These are phyloP conservation scores for Diaporthe eres DNA, from an alignment of 2,329 filamentous ascomycete genomes.

Conservation along the genomic window DNA sequence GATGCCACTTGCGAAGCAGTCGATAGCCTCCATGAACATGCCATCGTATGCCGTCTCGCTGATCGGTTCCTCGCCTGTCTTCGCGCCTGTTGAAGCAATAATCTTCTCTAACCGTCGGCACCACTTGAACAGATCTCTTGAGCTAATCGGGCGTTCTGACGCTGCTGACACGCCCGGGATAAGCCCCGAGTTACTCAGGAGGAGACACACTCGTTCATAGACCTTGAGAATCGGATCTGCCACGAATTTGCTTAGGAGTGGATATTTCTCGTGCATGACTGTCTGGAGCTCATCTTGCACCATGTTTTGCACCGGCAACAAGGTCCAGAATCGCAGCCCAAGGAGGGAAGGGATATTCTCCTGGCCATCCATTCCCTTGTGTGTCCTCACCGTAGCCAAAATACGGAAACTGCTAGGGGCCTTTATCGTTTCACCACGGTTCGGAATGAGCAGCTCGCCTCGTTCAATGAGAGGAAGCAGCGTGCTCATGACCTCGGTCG, in stretches of 20 bases:
- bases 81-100: slow-evolving; percentile 72
- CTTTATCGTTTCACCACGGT: slow-evolving; percentile 86
- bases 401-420: slow-evolving; percentile 90
- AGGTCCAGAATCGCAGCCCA: slow-evolving; percentile 88
- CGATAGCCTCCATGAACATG: slow-evolving; percentile 93
- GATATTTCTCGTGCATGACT: slow-evolving; percentile 80
- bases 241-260: slow-evolving; percentile 75
- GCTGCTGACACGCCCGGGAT: slow-evolving; percentile 44
- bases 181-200: slow-evolving; percentile 53
- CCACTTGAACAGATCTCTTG: slow-evolving; percentile 89
- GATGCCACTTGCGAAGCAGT: slow-evolving; percentile 90
- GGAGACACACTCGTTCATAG: slow-evolving; percentile 65
- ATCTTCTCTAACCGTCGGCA: slow-evolving; percentile 81
- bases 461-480: slow-evolving; percentile 93
- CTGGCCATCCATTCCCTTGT: slow-evolving; percentile 75
- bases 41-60: slow-evolving; percentile 81
- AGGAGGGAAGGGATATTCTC: slow-evolving; percentile 82
- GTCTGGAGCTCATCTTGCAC: slow-evolving; percentile 78
- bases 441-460: slow-evolving; percentile 91
- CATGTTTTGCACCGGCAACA: slow-evolving; percentile 78
- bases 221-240: slow-evolving; percentile 70
- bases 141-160: slow-evolving; percentile 63
- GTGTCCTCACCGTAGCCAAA: slow-evolving; percentile 90
- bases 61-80: slow-evolving; percentile 77
- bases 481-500: slow-evolving; percentile 94